These are phyloP conservation scores for Lizonia empirigonia DNA, from an alignment of 2,329 filamentous ascomycete genomes.

Conservation along the genomic window DNA sequence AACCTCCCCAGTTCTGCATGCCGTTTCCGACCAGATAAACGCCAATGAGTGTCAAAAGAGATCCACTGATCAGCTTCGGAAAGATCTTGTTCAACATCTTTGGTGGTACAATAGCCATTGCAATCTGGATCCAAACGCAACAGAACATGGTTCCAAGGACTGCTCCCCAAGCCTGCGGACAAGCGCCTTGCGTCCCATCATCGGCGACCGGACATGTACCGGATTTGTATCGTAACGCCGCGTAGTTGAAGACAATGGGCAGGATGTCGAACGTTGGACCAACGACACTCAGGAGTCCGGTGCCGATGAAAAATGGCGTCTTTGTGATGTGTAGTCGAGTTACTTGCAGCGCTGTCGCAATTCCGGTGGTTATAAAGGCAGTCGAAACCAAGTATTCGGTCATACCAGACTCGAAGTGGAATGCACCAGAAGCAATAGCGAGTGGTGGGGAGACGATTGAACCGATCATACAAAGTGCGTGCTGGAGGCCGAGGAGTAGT, in stretches of 20 bases:
- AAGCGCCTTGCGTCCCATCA: slow-evolving; percentile 30
- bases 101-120: slow-evolving; percentile 35
- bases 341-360: slow-evolving; percentile 37
- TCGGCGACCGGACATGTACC: slow-evolving; percentile 27
- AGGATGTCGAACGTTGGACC: slow-evolving; percentile 40
- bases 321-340: slow-evolving; percentile 33
- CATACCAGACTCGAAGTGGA: slow-evolving; percentile 33
- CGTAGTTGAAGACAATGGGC: slow-evolving; percentile 36
- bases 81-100: slow-evolving; percentile 32
- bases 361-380: slow-evolving; percentile 38
- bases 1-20: slow-evolving; percentile 39
- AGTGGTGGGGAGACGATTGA: slow-evolving; percentile 38
- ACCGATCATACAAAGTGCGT: slow-evolving; percentile 37
- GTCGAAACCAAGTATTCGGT: slow-evolving; percentile 36
- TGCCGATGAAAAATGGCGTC: slow-evolving; percentile 38
- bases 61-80: slow-evolving; percentile 36
- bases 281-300: slow-evolving; percentile 34
- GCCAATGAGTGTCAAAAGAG: slow-evolving; percentile 31
- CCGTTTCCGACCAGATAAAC: slow-evolving; percentile 36
- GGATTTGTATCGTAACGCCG: slow-evolving; percentile 31
- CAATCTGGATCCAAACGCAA: slow-evolving; percentile 47
- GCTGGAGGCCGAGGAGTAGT: slow-evolving; percentile 37
- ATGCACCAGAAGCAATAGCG: slow-evolving; percentile 37
- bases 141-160: slow-evolving; percentile 48
- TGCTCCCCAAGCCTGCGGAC: slow-evolving; percentile 37